phyloP scores from a whole-genome alignment of 352 stramenopile genomes.

The Globisporangium nunn region DNA sequence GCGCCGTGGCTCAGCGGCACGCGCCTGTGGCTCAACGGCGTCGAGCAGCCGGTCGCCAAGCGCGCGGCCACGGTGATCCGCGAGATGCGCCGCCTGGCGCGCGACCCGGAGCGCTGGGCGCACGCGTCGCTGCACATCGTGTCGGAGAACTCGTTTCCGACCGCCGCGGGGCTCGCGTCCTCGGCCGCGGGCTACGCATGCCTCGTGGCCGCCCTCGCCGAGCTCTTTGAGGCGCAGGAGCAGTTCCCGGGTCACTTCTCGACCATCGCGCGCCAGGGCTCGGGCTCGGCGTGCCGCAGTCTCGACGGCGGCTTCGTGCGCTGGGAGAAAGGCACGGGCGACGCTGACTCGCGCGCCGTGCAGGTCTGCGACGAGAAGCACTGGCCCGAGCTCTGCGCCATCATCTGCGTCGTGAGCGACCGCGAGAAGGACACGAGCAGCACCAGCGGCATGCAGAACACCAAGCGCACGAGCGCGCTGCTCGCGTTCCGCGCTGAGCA shows the following conservation, averaged over 20 bases:
- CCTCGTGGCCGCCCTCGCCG: conserved; percentile 85
- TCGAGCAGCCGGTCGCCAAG: conserved; percentile 74
- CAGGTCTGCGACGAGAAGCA: conserved; percentile 83
- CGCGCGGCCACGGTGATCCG: conserved; percentile 73
- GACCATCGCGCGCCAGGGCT: conserved; percentile 93
- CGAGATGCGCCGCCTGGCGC: conserved; percentile 54
- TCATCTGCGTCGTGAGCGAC: conserved; percentile 96
- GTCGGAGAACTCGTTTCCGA: conserved; percentile 98
- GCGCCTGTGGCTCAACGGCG: conserved; percentile 95
- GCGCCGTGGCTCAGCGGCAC: conserved; percentile 73
- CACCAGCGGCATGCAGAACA: conserved; percentile 94
- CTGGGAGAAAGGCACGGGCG: conserved; percentile 91
- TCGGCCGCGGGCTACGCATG: conserved; percentile 96
- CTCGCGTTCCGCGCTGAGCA: conserved; percentile 80
- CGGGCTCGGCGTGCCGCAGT: conserved; percentile 92
- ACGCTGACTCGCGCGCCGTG: conserved; percentile 49
- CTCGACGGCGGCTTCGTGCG: conserved; percentile 96
- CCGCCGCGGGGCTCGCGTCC: conserved; percentile 94
- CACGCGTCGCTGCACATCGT: conserved; percentile 87
- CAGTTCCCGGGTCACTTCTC: conserved; percentile 87
- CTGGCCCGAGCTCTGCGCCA: conserved; percentile 91
- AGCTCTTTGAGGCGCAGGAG: conserved; percentile 87
- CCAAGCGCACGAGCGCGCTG: conserved; percentile 90
- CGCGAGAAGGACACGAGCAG: conserved; percentile 95
- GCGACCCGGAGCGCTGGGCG: conserved; percentile 6